Evolutionary conservation across 495 filamentous ascomycete species (phyloP).

Genomic region (Geoglossum glabrum): DNA sequence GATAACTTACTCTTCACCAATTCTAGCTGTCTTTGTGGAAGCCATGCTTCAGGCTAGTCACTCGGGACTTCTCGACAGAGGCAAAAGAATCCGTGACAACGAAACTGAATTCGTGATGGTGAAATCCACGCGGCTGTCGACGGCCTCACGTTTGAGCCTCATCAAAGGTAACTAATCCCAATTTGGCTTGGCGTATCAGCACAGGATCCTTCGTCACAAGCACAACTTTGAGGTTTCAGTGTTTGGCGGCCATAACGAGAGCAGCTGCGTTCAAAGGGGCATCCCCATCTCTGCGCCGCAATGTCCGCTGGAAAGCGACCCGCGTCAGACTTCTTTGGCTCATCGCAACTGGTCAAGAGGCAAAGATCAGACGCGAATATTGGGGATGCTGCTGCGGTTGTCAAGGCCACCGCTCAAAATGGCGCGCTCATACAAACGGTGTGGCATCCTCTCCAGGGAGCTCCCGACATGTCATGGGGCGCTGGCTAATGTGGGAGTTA

Average conservation of each 20-base stretch:
- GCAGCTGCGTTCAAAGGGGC: background rate
- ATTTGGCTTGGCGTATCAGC: background rate
- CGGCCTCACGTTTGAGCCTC: background rate
- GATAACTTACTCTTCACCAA: slow-evolving; percentile 84
- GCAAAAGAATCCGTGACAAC: background rate
- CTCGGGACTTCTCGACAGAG: background rate
- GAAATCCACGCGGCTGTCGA: background rate
- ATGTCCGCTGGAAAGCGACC: slow-evolving; percentile 89
- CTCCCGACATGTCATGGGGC: slow-evolving; percentile 13
- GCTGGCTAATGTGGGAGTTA: slow-evolving; percentile 20
- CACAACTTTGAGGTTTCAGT: background rate
- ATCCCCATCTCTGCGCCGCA: background rate
- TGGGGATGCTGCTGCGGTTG: slow-evolving; percentile 38
- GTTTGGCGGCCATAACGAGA: background rate
- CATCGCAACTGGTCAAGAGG: slow-evolving; percentile 73
- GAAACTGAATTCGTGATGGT: background rate
- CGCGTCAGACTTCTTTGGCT: slow-evolving; percentile 59
- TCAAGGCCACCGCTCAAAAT: slow-evolving; percentile 45
- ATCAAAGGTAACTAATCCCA: background rate
- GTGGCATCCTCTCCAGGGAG: slow-evolving; percentile 16
- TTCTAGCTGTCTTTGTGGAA: slow-evolving; percentile 70
- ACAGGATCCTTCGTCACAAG: background rate
- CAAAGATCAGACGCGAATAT: slow-evolving; percentile 54
- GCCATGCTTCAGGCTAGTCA: slow-evolving; percentile 31
- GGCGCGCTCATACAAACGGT: slow-evolving; percentile 71